Evolutionary conservation across 108 stramenopile species (phyloP).

Genomic region (Bacterosira constricta): DNA sequence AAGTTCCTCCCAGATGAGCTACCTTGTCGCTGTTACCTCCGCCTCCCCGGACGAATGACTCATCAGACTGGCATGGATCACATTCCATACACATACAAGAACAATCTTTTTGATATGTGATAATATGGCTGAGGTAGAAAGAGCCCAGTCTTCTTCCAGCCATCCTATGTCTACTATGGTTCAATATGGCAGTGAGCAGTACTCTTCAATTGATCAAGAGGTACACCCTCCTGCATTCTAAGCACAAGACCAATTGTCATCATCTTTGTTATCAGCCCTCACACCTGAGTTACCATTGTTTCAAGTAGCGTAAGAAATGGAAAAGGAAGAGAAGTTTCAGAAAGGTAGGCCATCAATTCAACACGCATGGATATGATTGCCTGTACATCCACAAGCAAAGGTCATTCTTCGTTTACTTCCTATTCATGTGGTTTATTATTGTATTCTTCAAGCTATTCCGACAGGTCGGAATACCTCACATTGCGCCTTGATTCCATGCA

Average conservation of each 20-base stretch:
- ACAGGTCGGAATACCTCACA: no score
- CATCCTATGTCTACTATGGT: no score
- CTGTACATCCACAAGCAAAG: no score
- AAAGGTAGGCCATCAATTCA: neutral
- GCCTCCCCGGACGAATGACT: conserved; percentile 3
- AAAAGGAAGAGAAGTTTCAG: neutral
- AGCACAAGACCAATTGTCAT: neutral
- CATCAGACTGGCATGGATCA: conserved; percentile 27
- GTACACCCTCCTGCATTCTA: neutral
- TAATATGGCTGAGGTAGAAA: conserved; percentile 20
- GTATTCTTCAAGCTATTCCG: no score
- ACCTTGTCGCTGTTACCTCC: neutral
- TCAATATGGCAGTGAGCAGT: neutral
- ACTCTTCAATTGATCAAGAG: neutral
- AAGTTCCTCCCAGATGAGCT: neutral
- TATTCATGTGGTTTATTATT: no score
- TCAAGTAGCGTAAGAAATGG: conserved; percentile 4
- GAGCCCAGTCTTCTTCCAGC: neutral
- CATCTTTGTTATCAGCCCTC: neutral
- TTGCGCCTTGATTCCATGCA: no score
- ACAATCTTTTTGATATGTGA: neutral
- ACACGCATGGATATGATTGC: conserved; percentile 4
- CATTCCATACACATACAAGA: no score
- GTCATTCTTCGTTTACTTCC: no score
- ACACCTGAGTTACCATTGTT: conserved; percentile 8